Evolutionary conservation across 1,139 yeast genomes (phyloP).

Genomic region (Geotrichum histeridarum): DNA sequence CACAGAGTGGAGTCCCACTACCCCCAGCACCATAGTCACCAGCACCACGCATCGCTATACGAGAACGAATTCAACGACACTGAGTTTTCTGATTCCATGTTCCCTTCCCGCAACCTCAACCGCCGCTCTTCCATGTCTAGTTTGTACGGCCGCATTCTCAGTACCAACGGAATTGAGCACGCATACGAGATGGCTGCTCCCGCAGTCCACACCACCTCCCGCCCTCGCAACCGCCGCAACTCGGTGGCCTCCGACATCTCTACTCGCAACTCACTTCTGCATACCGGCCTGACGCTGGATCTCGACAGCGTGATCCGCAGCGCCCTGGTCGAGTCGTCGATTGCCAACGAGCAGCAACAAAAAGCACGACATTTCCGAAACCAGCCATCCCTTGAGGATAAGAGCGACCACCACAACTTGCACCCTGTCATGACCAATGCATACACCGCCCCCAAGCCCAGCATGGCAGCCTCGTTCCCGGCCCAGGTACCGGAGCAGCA

Average conservation of each 20-base stretch:
- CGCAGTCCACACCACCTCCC: background rate
- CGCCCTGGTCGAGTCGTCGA: slow-evolving; percentile 8
- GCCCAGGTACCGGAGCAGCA: background rate
- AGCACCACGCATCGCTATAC: background rate
- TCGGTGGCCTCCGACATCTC: background rate
- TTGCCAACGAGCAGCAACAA: background rate
- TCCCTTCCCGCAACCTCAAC: background rate
- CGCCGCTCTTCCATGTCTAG: slow-evolving; percentile 5
- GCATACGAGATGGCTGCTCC: too few relatives aligned
- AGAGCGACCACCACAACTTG: background rate
- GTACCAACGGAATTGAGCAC: background rate
- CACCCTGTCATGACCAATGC: background rate
- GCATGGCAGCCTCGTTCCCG: too few relatives aligned
- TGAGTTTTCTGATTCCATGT: background rate
- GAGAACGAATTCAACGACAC: background rate
- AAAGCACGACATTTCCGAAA: background rate
- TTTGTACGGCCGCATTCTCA: background rate
- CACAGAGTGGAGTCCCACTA: background rate
- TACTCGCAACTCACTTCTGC: background rate
- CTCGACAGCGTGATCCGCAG: slow-evolving; percentile 11
- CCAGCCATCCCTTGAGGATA: slow-evolving; percentile 3
- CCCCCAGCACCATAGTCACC: background rate
- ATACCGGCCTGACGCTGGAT: slow-evolving; percentile 4
- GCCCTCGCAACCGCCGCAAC: background rate
- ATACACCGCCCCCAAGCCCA: slow-evolving; percentile 1